Evolutionary conservation across 1,284 basidiomycete species (phyloP), one percentile per base, ranked within the genome.

Genomic region (Cutaneotrichosporon mucoides): DNA sequence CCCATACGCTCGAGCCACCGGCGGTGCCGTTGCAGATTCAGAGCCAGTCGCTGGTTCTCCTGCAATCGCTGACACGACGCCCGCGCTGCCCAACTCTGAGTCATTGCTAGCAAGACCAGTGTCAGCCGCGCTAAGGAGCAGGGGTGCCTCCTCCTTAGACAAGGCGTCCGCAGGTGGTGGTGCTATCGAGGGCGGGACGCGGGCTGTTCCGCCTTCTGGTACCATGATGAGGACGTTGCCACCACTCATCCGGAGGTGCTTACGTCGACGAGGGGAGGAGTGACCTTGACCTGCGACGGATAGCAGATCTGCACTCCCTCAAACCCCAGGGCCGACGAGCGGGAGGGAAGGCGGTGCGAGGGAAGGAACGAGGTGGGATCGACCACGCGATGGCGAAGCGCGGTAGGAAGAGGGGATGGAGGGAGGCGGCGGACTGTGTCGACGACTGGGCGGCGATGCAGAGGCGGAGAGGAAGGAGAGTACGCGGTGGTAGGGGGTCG

Each of bases 141-240:
- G 36, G 15, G 35, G 48, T 49, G 47, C 34, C 35, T 33, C n/a
- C 38, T 36, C n/a, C 16, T 4, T n/a, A 37, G 15, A 38, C 35
- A 16, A 15, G 24, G 24, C 24, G 24, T 24, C 24, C 24, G 36
- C 37, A 13, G 49, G 36, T 13, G 33, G 5, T 36, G 46, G 46
- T 36, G 46, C 44, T 45, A 24, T 16, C 38, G 50, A 40, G 16
- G 38, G 51, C 41, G 43, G 43, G 36, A 55, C 44, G 5, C 44
- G 35, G 47, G 37, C 53, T 12, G 41, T 35, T 44, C 51, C 49
- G 16, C 49, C 51, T 34, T 53, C 42, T 43, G 51, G 51, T 16
- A 35, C 51, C 51, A 53, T 53, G 41, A 44, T 42, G 40, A 44
- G 41, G 34, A 53, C 51, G 41, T 53, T 41, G 33, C 51, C 51